Base-by-base conservation (phyloP, 2,329 filamentous ascomycete genomes). In the Neofusicoccum umdonicola region DNA sequence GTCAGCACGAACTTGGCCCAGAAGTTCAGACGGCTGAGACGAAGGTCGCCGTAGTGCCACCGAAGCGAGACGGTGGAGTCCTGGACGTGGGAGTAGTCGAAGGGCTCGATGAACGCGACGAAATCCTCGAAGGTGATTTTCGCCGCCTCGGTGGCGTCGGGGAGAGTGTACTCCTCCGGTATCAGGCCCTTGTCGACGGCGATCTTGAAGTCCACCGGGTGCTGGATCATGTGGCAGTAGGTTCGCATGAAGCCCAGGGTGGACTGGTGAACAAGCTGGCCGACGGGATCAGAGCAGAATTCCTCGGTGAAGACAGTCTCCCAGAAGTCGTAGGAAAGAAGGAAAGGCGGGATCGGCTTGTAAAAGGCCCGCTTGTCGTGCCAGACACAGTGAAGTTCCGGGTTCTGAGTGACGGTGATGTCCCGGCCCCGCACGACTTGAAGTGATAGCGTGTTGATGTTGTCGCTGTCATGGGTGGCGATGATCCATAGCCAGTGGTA, bases 261-360 rank as follows among this genome's bases (percentile, higher is more conserved):
- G 15, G 68, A 68, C 3, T 34, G 44, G 7, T 31, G 17, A 6
- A 70, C 12, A 11, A 13, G 17, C 12, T 35, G 15, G 13, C 57
- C 62, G 41, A 68, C 52, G 11, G n/a, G 50, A 22, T 61, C 50
- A 34, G 64, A 67, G 8, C 50, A 64, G 2, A 52, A 37, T 19
- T 71, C 69, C 41, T 54, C 48, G 19, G 44, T 62, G 19, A 71
- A 62, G 0, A 71, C 19, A 22, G 64, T 68, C 12, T 69, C 65
- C 70, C 69, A 72, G 39, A 70, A 73, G 2, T 68, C 70, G 41
- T 64, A 63, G 5, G 68, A 69, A 4, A 64, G 62, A 3, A 71
- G 58, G 41, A 68, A 71, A 8, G 65, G 47, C 2, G 70, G 70
- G 0, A 71, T 45, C 2, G 70, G 70, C 44, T 71, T 71, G 5